phyloP scores from a whole-genome alignment of 257 asterid genomes.

The Lavandula angustifolia region DNA sequence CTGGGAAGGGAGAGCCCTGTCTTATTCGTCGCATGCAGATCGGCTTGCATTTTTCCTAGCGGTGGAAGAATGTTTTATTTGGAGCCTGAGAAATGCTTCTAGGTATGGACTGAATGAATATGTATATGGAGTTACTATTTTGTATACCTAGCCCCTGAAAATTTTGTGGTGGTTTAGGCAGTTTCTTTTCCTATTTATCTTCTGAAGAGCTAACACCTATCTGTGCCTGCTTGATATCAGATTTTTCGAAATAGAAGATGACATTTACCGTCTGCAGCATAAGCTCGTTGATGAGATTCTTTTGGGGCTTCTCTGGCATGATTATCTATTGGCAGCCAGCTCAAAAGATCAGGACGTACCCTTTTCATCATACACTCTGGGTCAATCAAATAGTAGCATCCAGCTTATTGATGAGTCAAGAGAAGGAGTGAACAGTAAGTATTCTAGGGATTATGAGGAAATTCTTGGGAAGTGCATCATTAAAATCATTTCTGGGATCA shows the following conservation, averaged over 20 bases:
- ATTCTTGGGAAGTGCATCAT: slow-evolving; percentile 84
- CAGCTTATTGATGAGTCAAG: slow-evolving; percentile 55
- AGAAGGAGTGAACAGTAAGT: slow-evolving; percentile 49
- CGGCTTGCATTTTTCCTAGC: slow-evolving; percentile 65
- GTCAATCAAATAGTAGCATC: slow-evolving; percentile 39
- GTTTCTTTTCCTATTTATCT: slow-evolving; percentile 23
- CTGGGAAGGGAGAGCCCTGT: slow-evolving; percentile 82
- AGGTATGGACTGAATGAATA: slow-evolving; percentile 50
- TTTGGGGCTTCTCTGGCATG: slow-evolving; percentile 75
- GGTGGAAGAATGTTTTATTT: slow-evolving; percentile 75
- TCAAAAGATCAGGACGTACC: slow-evolving; percentile 46
- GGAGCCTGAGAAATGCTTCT: slow-evolving; percentile 74
- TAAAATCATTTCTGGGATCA: slow-evolving; percentile 66
- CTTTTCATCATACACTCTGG: slow-evolving; percentile 34
- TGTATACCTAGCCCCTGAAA: slow-evolving; percentile 13
- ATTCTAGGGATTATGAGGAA: slow-evolving; percentile 52
- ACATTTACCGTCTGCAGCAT: slow-evolving; percentile 45
- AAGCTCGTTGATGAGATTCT: slow-evolving; percentile 63
- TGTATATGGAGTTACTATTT: not conserved
- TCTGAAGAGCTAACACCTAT: slow-evolving; percentile 29
- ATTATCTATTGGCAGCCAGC: slow-evolving; percentile 51
- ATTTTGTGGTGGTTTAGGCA: slow-evolving; percentile 15
- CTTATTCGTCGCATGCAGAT: slow-evolving; percentile 59
- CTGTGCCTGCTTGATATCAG: slow-evolving; percentile 48
- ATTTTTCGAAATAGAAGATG: slow-evolving; percentile 59